Percentiles rank a stretch among this genome's conserved stretches.
Conservation (phyloP, 1,284 basidiomycete species). For the Ceratobasidium sp. region DNA sequence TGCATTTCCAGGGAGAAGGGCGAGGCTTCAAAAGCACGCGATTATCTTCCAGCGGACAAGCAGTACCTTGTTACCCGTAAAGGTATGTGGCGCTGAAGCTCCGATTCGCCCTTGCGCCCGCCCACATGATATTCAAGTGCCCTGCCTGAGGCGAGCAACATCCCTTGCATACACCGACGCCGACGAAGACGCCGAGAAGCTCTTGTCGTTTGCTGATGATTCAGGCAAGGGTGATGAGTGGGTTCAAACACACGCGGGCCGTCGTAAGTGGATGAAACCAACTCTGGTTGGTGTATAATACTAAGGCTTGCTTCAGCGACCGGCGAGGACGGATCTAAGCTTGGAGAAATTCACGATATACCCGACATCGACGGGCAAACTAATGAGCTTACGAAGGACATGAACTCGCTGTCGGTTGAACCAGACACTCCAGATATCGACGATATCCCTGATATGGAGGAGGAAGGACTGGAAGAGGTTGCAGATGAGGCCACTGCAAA, state of each 20-base stretch:
- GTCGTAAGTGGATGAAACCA: constrained; percentile 52
- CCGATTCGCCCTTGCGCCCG: not conserved
- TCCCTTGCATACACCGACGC: constrained; percentile 93
- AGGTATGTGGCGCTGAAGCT: constrained; percentile 49
- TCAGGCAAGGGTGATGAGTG: constrained; percentile 67
- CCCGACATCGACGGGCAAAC: constrained; percentile 68
- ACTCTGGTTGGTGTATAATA: not conserved
- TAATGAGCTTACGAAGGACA: constrained; percentile 52
- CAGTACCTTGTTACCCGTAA: constrained; percentile 95
- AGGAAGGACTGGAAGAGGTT: constrained; percentile 74
- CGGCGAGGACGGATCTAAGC: constrained; percentile 59
- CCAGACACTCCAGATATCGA: constrained; percentile 80
- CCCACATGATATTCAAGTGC: constrained; percentile 58
- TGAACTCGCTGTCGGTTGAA: constrained; percentile 53
- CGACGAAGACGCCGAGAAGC: constrained; percentile 91
- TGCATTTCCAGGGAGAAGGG: constrained; percentile 77
- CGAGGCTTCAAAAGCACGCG: constrained; percentile 80
- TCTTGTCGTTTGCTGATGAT: constrained; percentile 77
- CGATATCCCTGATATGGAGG: constrained; percentile 93
- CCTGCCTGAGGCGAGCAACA: constrained; percentile 88
- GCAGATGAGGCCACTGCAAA: constrained; percentile 85
- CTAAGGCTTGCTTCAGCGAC: constrained; percentile 12
- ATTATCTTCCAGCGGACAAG: constrained; percentile 93
- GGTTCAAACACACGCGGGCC: constrained; percentile 85
- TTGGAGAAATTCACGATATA: constrained; percentile 77